phyloP scores from a whole-genome alignment of 2,329 filamentous ascomycete species.

The Fusarium sp. region DNA sequence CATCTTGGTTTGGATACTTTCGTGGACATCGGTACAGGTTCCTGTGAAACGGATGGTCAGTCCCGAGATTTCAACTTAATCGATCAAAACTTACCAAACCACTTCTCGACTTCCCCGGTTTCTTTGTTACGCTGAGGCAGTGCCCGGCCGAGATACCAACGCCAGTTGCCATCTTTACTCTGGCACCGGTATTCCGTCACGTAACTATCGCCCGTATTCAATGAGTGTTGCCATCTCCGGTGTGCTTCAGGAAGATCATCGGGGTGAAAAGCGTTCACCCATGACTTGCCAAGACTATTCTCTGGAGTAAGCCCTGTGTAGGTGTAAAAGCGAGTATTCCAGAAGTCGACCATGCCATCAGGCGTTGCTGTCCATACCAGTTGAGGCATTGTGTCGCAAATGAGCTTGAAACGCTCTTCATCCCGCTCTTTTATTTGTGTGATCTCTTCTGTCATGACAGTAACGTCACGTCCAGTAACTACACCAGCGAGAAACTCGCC shows the following conservation, averaged over 20 bases:
- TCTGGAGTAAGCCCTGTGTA: slow-evolving; percentile 76
- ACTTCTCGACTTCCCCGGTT: slow-evolving; percentile 76
- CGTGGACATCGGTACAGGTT: slow-evolving; percentile 83
- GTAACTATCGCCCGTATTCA: slow-evolving; percentile 75
- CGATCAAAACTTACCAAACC: slow-evolving; percentile 69
- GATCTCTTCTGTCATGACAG: slow-evolving; percentile 74
- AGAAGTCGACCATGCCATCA: slow-evolving; percentile 76
- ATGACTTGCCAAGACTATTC: slow-evolving; percentile 70
- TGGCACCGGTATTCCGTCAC: slow-evolving; percentile 76
- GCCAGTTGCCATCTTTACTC: slow-evolving; percentile 74
- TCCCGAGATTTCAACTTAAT: neutral
- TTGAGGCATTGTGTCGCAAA: slow-evolving; percentile 78
- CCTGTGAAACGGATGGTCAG: slow-evolving; percentile 43
- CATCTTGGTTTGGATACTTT: slow-evolving; percentile 75
- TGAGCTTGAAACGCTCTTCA: slow-evolving; percentile 78
- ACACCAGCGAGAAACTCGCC: slow-evolving; percentile 80
- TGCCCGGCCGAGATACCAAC: slow-evolving; percentile 82
- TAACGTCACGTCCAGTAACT: slow-evolving; percentile 78
- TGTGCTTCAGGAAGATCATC: slow-evolving; percentile 71
- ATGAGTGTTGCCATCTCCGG: slow-evolving; percentile 68
- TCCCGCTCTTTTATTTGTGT: slow-evolving; percentile 75
- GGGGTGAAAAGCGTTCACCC: slow-evolving; percentile 73
- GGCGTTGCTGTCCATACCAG: slow-evolving; percentile 79
- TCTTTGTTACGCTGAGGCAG: slow-evolving; percentile 73
- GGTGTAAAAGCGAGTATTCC: slow-evolving; percentile 81